Base-by-base conservation (phyloP, 257 asterid species). In the Ajuga chamaepitys region DNA sequence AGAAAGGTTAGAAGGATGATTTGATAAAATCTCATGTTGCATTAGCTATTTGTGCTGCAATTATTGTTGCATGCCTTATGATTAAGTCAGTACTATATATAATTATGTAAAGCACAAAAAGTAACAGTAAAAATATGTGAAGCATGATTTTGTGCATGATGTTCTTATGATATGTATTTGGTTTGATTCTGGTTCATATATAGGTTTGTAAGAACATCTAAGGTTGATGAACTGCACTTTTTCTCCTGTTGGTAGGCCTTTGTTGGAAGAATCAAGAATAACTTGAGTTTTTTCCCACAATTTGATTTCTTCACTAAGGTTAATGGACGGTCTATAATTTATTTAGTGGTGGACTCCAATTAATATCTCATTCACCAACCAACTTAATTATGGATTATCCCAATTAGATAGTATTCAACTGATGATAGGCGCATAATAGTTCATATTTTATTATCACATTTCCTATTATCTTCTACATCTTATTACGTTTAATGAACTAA, bases 171-270 rank as follows among this genome's bases (percentile, higher is more conserved):
- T n/a, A 8, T 60, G 59, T 30, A 30, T 30, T 65, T 70, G 80
- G 76, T 79, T 59, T 41, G 62, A 56, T 68, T 64, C 13, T 64
- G 81, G 81, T 72, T 20, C 30, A 20, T 35, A 35, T 64, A 59
- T 46, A 25, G 34, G 77, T 60, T 56, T 12, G 55, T 4, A 24
- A 37, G 63, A 20, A 11, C 41, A 53, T 62, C 37, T 56, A 18
- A 63, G 34, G 51, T 69, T 34, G 79, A 64, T 69, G 68, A 61
- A 64, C 37, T 18, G 9, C 55, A 26, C 0, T 21, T 58, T 3
- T 22, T 38, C 17, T 56, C 25, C 41, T n/a, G 46, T 38, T 66
- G 50, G 72, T 67, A 16, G 4, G 51, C 38, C 13, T 55, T 67
- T 46, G 73, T 57, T 58, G 25, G 18, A 41, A 5, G 20, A 35